Conservation (phyloP, 1,284 basidiomycete genomes). For the Ganoderma lingzhi region DNA sequence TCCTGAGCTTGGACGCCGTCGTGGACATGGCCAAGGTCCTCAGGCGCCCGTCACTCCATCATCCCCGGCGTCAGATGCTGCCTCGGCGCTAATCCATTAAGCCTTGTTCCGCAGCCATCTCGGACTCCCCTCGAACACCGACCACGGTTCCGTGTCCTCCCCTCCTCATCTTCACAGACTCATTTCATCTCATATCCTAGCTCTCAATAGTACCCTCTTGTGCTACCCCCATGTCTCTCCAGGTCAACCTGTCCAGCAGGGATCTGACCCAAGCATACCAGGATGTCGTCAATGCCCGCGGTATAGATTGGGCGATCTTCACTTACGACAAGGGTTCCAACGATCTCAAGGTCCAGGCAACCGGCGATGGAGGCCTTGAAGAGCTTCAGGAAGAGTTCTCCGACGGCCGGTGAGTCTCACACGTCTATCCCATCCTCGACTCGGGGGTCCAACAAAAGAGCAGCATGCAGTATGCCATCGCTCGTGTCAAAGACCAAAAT, state of each 20-base stretch:
- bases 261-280: slow-evolving; percentile 85
- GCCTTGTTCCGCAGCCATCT: neutral
- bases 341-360: slow-evolving; percentile 89
- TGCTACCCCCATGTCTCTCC: slow-evolving; percentile 66
- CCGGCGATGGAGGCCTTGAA: slow-evolving; percentile 87
- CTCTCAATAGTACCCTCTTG: neutral
- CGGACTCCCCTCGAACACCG: slow-evolving; percentile 6
- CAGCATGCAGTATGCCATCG: slow-evolving; percentile 96
- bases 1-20: too few species aligned
- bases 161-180: neutral
- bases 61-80: neutral
- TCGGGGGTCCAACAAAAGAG: slow-evolving; percentile 6
- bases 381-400: slow-evolving; percentile 95
- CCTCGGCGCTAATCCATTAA: neutral
- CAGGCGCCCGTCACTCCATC: slow-evolving; percentile 1
- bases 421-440: slow-evolving; percentile 1
- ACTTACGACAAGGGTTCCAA: slow-evolving; percentile 89
- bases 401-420: slow-evolving; percentile 77
- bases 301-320: slow-evolving; percentile 89
- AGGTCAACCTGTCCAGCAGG: slow-evolving; percentile 75
- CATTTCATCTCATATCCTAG: neutral
- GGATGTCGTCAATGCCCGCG: slow-evolving; percentile 76
- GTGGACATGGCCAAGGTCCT: slow-evolving; percentile 16
- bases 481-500: slow-evolving; percentile 87
- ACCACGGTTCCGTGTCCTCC: neutral